Evolutionary conservation across 2,329 filamentous ascomycete genomes (phyloP).

Genomic region (Fusarium clavum): DNA sequence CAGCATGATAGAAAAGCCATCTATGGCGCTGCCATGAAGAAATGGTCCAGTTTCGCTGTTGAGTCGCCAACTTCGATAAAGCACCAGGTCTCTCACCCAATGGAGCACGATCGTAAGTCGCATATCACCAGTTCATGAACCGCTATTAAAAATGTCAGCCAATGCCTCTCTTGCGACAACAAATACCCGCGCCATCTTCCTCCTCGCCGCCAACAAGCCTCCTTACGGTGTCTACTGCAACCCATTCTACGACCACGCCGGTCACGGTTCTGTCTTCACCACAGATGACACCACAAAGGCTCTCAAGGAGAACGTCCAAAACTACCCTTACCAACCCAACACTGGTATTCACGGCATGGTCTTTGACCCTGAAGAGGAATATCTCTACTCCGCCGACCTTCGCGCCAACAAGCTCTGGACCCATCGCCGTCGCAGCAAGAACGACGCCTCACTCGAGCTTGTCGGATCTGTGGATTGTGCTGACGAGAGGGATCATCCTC

Average conservation of each 20-base stretch:
- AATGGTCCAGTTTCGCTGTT: slow-evolving; percentile 86
- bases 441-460: slow-evolving; percentile 64
- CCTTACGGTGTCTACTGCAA: slow-evolving; percentile 90
- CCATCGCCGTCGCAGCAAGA: slow-evolving; percentile 72
- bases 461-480: slow-evolving; percentile 81
- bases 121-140: neutral
- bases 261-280: slow-evolving; percentile 81
- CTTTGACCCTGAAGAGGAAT: slow-evolving; percentile 78
- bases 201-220: slow-evolving; percentile 80
- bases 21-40: slow-evolving; percentile 93
- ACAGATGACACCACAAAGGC: slow-evolving; percentile 64
- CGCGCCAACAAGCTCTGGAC: slow-evolving; percentile 86
- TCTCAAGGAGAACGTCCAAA: slow-evolving; percentile 74
- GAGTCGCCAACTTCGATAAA: slow-evolving; percentile 79
- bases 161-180: slow-evolving; percentile 75
- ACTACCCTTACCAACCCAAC: slow-evolving; percentile 76
- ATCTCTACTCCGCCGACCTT: slow-evolving; percentile 84
- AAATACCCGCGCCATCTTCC: slow-evolving; percentile 90
- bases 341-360: slow-evolving; percentile 86
- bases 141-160: slow-evolving; percentile 57
- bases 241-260: slow-evolving; percentile 88
- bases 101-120: slow-evolving; percentile 78
- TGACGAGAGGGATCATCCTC: slow-evolving; percentile 78
- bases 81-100: slow-evolving; percentile 79
- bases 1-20: slow-evolving; percentile 85